Percentiles rank a stretch among this genome's conserved stretches.
phyloP scores from a whole-genome alignment of 2,329 filamentous ascomycete species.

The Neopestalotiopsis clavispora region DNA sequence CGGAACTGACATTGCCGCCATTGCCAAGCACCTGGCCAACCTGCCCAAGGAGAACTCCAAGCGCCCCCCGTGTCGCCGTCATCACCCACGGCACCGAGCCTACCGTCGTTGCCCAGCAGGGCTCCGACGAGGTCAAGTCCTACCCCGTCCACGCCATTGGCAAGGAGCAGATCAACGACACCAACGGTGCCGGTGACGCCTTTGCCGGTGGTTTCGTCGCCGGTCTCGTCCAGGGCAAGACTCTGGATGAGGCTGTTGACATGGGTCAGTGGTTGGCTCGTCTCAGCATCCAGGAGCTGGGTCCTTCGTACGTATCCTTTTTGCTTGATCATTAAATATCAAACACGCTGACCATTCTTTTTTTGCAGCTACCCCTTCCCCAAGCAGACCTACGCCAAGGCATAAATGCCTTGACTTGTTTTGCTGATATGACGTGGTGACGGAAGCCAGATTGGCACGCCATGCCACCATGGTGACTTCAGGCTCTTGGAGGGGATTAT shows the following conservation, averaged over 20 bases:
- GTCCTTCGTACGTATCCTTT: constrained; percentile 78
- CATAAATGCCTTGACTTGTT: not conserved
- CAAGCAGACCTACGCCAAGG: constrained; percentile 70
- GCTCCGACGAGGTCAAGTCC: constrained; percentile 72
- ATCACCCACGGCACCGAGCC: constrained; percentile 94
- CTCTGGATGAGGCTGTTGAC: constrained; percentile 78
- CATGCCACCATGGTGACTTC: not conserved
- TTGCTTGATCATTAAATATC: not conserved
- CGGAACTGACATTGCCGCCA: constrained; percentile 79
- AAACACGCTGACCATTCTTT: not conserved
- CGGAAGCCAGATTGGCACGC: too few species aligned
- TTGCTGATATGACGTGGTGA: not conserved
- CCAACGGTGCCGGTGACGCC: constrained; percentile 94
- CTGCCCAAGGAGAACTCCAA: constrained; percentile 90
- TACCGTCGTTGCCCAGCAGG: constrained; percentile 82
- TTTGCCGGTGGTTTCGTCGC: constrained; percentile 95
- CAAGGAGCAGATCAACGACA: constrained; percentile 84
- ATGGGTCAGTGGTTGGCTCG: constrained; percentile 97
- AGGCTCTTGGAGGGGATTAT: not conserved
- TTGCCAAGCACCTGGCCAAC: constrained; percentile 83
- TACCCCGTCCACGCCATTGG: constrained; percentile 83
- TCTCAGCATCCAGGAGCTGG: constrained; percentile 92
- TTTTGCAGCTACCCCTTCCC: constrained; percentile 74
- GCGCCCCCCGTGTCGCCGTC: constrained; percentile 84
- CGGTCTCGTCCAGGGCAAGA: constrained; percentile 83